A percentile compares a stretch with the other conserved stretches of the same genome.
phyloP scores from a whole-genome alignment of 2,329 filamentous ascomycete genomes.

The Botrytis porri region DNA sequence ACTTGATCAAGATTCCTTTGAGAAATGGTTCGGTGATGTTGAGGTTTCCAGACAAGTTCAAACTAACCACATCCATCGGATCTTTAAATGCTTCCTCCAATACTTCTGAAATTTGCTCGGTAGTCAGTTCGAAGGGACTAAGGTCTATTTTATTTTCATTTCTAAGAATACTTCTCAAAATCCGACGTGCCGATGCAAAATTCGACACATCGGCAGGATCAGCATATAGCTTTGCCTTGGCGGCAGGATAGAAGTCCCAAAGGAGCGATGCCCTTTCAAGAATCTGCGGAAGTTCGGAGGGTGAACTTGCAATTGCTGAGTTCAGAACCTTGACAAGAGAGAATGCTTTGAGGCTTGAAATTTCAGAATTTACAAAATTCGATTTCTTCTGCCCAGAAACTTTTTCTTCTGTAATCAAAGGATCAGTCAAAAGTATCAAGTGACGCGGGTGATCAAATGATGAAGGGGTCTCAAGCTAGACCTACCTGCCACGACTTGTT shows the following conservation, averaged over 20 bases:
- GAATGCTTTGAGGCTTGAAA: neutral
- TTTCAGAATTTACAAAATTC: neutral
- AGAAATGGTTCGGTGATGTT: slow-evolving; percentile 1
- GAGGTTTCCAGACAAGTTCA: slow-evolving; percentile 16
- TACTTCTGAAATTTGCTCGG: slow-evolving; percentile 1
- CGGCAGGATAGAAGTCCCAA: slow-evolving; percentile 10
- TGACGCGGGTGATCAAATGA: neutral
- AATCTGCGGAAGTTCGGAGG: slow-evolving; percentile 7
- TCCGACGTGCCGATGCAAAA: slow-evolving; percentile 9
- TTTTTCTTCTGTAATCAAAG: neutral
- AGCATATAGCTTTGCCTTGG: slow-evolving; percentile 9
- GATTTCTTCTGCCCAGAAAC: neutral
- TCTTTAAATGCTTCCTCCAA: neutral
- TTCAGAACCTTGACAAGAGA: neutral
- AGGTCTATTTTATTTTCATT: slow-evolving; percentile 10
- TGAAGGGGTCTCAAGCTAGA: neutral
- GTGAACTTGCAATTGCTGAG: neutral
- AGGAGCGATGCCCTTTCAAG: slow-evolving; percentile 7
- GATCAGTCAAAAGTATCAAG: neutral
- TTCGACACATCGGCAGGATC: neutral
- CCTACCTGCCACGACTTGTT: neutral
- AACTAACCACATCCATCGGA: neutral
- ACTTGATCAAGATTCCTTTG: neutral
- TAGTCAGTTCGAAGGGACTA: neutral
- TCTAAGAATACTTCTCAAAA: neutral